Conservation (phyloP, 192 early-diverging fungal species). For the Coemansia sp. region DNA sequence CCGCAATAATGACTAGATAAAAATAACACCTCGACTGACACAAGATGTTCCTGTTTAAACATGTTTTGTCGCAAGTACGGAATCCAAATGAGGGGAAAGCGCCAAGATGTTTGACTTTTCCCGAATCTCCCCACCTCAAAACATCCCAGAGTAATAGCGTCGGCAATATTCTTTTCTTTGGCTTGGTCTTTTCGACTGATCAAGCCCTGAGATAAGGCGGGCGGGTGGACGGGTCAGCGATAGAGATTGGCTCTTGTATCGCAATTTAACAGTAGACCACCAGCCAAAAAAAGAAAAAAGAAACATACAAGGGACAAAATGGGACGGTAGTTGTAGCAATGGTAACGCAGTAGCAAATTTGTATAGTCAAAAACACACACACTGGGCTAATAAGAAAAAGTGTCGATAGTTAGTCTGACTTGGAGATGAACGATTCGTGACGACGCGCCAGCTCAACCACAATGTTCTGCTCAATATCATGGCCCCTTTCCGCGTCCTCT, state of each 20-base stretch:
- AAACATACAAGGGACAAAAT: no score
- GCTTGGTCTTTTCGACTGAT: no score
- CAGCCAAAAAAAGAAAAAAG: no score
- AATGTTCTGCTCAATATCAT: constrained; percentile 47
- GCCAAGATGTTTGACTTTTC: neutral
- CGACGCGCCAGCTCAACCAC: constrained; percentile 37
- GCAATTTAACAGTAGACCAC: neutral
- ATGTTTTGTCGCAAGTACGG: neutral
- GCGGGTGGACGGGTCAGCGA: no score
- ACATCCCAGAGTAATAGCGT: no score
- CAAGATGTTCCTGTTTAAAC: constrained; percentile 1
- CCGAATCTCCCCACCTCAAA: neutral
- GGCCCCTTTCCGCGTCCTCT: constrained; percentile 16
- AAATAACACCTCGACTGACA: constrained; percentile 2
- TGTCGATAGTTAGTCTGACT: neutral
- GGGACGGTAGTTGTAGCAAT: neutral
- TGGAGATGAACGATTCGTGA: constrained; percentile 21
- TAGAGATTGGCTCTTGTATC: neutral
- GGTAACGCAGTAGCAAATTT: neutral
- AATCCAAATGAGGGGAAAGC: neutral
- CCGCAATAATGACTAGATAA: neutral
- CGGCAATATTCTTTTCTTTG: no score
- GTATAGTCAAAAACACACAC: neutral
- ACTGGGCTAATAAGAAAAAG: neutral
- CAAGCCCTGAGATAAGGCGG: no score